Evolutionary conservation across 352 stramenopile species (phyloP), one percentile per base, ranked within the genome.

Genomic region (Pythium myriotylum): DNA sequence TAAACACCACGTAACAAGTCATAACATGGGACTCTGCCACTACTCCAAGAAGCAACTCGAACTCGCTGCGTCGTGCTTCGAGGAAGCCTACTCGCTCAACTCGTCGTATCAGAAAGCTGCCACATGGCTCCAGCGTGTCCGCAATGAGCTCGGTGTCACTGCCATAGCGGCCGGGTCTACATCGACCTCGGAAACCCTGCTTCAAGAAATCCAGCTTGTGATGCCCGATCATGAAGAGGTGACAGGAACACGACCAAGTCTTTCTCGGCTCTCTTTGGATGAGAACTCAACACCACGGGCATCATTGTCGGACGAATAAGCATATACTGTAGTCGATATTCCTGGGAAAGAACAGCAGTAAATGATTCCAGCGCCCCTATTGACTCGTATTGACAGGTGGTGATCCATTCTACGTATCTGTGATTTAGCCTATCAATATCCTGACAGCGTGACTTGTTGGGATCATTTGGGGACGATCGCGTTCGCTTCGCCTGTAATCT

Each of bases 11-110:
- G 90, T 98, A 29, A 98, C 94, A 29, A 97, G 85, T 65, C 94
- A 98, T 74, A 98, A 98, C 72, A 97, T 98, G 85, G 95, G 93
- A 9, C 74, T 98, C 2, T 98, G 93, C 60, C 87, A 97, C 74
- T 98, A 97, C 80, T 96, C 83, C 66, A 92, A 91, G 59, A 79
- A 84, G 33, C 79, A 92, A 49, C 68, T 94, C 10, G 54, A 73
- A 35, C 46, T 90, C 3, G 84, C 86, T 16, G 68, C 70, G 3
- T 75, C 74, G 22, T 91, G 79, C 60, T 93, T 94, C 51, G 73
- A 86, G 64, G 86, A 91, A 19, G 83, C 83, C 7, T 91, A 78
- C 26, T 46, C 61, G 12, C 62, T 92, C 12, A 92, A 93, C 57
- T 50, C 61, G 45, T 89, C 75, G 6, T 93, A 94, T 35, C 76